A percentile compares a stretch with the other conserved stretches of the same genome.
phyloP scores from a whole-genome alignment of 495 filamentous ascomycete species.

The Aspergillus sclerotiicarbonarius region DNA sequence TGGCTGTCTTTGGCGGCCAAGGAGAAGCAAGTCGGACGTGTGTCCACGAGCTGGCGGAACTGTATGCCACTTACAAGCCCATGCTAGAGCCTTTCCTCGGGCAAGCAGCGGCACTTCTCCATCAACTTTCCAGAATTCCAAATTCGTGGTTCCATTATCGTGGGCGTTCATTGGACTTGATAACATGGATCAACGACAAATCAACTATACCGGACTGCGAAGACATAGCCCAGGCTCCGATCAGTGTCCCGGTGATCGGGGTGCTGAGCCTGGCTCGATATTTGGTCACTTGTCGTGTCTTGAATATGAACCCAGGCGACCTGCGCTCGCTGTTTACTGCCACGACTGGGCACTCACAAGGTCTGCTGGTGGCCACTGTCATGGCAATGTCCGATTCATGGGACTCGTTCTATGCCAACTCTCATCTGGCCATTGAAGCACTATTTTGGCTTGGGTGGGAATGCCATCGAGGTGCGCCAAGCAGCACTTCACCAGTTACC shows the following conservation, averaged over 20 bases:
- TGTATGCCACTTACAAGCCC: constrained; percentile 21
- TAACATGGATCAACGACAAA: constrained; percentile 22
- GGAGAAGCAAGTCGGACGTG: constrained; percentile 24
- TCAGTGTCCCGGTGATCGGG: constrained; percentile 35
- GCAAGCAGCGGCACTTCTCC: constrained; percentile 17
- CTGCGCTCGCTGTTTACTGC: constrained; percentile 22
- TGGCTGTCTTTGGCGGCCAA: constrained; percentile 29
- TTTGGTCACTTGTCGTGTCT: constrained; percentile 24
- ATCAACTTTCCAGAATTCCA: constrained; percentile 11
- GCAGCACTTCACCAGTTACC: constrained; percentile 8
- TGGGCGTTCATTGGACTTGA: constrained; percentile 17
- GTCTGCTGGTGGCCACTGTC: constrained; percentile 25
- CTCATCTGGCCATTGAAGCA: constrained; percentile 6
- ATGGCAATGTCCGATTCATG: constrained; percentile 29
- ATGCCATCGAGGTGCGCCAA: constrained; percentile 19
- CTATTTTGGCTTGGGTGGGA: constrained; percentile 23
- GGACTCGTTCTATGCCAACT: constrained; percentile 24
- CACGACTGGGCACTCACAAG: constrained; percentile 35
- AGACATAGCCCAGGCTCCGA: constrained; percentile 26
- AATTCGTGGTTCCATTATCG: constrained; percentile 13
- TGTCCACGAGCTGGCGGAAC: constrained; percentile 18
- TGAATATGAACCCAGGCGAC: constrained; percentile 24
- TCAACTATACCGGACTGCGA: constrained; percentile 14
- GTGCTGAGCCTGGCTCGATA: constrained; percentile 29
- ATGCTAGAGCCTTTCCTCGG: constrained; percentile 17